phyloP scores from a whole-genome alignment of 1,139 yeast species.

The Candida gigantensis region DNA sequence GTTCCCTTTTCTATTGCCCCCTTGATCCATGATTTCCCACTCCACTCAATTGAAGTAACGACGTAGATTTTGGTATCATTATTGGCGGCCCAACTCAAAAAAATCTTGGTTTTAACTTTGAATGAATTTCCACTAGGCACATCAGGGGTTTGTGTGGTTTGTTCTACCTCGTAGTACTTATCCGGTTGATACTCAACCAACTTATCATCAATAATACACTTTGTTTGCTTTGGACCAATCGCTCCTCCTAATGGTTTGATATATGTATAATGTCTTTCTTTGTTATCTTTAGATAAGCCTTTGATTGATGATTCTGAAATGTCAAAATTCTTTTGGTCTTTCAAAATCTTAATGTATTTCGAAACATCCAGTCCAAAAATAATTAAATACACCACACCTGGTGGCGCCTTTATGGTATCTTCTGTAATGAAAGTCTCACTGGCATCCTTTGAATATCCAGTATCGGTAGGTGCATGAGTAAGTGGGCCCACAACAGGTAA shows the following conservation, averaged over 20 bases:
- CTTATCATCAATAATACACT: slow-evolving; percentile 74
- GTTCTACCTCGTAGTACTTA: slow-evolving; percentile 57
- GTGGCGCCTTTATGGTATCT: slow-evolving; percentile 68
- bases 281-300: slow-evolving; percentile 29
- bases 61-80: slow-evolving; percentile 66
- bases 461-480: slow-evolving; percentile 38
- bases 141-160: slow-evolving; percentile 80
- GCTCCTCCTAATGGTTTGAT: slow-evolving; percentile 79
- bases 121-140: slow-evolving; percentile 93
- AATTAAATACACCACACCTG: slow-evolving; percentile 72
- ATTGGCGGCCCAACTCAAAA: slow-evolving; percentile 73
- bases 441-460: slow-evolving; percentile 50
- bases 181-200: slow-evolving; percentile 65
- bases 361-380: slow-evolving; percentile 74
- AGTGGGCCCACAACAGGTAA: slow-evolving; percentile 40
- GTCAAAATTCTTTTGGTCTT: slow-evolving; percentile 72
- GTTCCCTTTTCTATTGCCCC: slow-evolving; percentile 92
- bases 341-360: slow-evolving; percentile 55
- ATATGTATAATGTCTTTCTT: slow-evolving; percentile 65
- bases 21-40: slow-evolving; percentile 91
- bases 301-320: slow-evolving; percentile 55
- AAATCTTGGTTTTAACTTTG: slow-evolving; percentile 66
- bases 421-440: slow-evolving; percentile 66
- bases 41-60: slow-evolving; percentile 78
- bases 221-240: slow-evolving; percentile 93